Conservation (phyloP, 2,329 filamentous ascomycete genomes). For the Colletotrichum eremochloae region DNA sequence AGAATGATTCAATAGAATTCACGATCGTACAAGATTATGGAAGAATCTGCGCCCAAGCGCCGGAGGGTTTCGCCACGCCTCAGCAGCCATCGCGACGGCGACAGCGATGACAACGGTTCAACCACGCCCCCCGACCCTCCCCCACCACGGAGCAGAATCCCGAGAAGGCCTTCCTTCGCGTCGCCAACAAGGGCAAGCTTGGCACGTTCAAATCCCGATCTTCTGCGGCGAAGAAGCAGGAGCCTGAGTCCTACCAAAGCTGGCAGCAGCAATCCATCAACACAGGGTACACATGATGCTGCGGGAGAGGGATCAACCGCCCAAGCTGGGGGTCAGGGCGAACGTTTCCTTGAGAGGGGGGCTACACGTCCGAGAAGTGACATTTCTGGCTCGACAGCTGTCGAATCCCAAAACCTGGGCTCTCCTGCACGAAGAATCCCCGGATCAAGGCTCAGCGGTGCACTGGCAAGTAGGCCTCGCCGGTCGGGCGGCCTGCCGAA, state of each 20-base stretch:
- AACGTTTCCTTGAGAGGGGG: conserved; percentile 18
- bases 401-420: conserved; percentile 14
- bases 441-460: conserved; percentile 48
- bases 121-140: conserved; percentile 52
- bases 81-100: conserved; percentile 46
- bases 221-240: conserved; percentile 54
- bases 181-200: conserved; percentile 77
- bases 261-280: conserved; percentile 41
- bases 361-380: conserved; percentile 29
- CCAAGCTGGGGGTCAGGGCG: conserved; percentile 7
- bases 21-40: conserved; percentile 50
- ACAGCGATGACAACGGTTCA: conserved; percentile 48
- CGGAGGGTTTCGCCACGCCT: conserved; percentile 72
- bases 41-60: conserved; percentile 72
- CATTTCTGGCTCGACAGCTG: conserved; percentile 16
- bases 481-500: conserved; percentile 59
- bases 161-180: conserved; percentile 68
- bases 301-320: conserved; percentile 1
- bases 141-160: conserved; percentile 46
- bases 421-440: conserved; percentile 47
- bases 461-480: conserved; percentile 53
- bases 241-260: conserved; percentile 36
- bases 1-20: conserved; percentile 2
- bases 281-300: conserved; percentile 6
- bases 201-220: conserved; percentile 70